These are phyloP conservation scores for Colletotrichum sp. DNA, from an alignment of 2,329 filamentous ascomycete species.

Conservation along the genomic window DNA sequence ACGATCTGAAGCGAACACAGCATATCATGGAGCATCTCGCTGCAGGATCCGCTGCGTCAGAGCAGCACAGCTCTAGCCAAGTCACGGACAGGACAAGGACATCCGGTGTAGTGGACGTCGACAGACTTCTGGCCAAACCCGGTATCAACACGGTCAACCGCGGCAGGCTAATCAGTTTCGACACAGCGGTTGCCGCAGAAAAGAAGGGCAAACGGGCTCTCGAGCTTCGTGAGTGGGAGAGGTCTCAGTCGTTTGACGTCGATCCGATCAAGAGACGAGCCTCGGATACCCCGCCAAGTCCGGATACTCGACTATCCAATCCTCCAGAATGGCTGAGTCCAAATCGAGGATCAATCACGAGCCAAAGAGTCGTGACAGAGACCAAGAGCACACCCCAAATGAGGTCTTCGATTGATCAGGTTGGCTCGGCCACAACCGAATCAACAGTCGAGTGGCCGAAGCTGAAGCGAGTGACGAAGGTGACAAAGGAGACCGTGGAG, in stretches of 20 bases:
- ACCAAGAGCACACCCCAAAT: neutral
- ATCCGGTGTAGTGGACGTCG: neutral
- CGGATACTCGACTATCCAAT: neutral
- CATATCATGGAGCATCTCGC: slow-evolving; percentile 40
- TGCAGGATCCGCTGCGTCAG: slow-evolving; percentile 18
- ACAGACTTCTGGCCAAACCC: neutral
- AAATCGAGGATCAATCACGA: neutral
- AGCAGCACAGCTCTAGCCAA: neutral
- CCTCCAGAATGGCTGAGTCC: slow-evolving; percentile 2
- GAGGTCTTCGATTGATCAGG: neutral
- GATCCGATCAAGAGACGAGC: slow-evolving; percentile 10
- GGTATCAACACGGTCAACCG: neutral
- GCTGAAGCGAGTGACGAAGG: slow-evolving; percentile 15
- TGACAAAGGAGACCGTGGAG: neutral
- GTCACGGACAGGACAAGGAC: too few relatives aligned
- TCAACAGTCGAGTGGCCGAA: slow-evolving; percentile 8
- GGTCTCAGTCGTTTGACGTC: neutral
- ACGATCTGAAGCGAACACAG: slow-evolving; percentile 36
- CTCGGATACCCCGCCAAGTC: neutral
- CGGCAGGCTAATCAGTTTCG: neutral
- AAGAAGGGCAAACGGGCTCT: neutral
- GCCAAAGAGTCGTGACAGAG: neutral
- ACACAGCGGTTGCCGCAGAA: neutral
- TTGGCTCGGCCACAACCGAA: neutral
- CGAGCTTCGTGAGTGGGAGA: neutral